Evolutionary conservation across 202 grass and related monocot species (phyloP), one percentile per base, ranked within the genome.

Genomic region (Sporobolus alterniflorus): DNA sequence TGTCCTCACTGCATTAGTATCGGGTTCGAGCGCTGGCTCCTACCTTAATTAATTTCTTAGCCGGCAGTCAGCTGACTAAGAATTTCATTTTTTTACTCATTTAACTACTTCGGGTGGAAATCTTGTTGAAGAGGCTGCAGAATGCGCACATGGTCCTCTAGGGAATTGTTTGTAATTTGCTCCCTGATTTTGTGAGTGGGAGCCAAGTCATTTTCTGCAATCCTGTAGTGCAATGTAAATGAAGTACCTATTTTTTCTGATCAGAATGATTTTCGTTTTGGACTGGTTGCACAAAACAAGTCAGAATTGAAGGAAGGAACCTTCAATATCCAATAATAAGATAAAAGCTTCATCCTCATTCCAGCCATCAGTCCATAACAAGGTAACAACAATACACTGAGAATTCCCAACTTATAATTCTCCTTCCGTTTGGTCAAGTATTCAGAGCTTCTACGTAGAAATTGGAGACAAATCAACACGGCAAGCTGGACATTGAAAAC

Each of bases 401-500:
- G 21, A 66, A 28, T 16, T 48, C 47, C 16, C 11, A 66, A 41
- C 30, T 67, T 59, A 75, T 69, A 81, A 50, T 75, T 67, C 41
- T 16, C 22, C 59, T 61, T 69, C 29, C 2, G 42, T 75, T 57
- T 4, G 12, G 1, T 5, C 30, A 51, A 43, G 18, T 40, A 67
- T 74, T 28, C 21, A 68, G 24, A 61, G 11, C 3, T 30, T 86
- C 69, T 87, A 81, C 51, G 66, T n/a, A 34, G 13, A 24, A 22
- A 39, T 18, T 9, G n/a, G 46, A 16, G 34, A 18, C 32, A 55
- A 26, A 26, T 28, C n/a, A 11, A 79, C 63, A 41, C 3, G 20
- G n/a, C 30, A 79, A 67, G 24, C 76, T 79, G 39, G 67, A 79
- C 76, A 39, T 41, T 52, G 20, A 6, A 6, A 68, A 29, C 44